A percentile compares a stretch with the other conserved stretches of the same genome.
Conservation (phyloP, 805 yeast species). For the Candida golubevii region DNA sequence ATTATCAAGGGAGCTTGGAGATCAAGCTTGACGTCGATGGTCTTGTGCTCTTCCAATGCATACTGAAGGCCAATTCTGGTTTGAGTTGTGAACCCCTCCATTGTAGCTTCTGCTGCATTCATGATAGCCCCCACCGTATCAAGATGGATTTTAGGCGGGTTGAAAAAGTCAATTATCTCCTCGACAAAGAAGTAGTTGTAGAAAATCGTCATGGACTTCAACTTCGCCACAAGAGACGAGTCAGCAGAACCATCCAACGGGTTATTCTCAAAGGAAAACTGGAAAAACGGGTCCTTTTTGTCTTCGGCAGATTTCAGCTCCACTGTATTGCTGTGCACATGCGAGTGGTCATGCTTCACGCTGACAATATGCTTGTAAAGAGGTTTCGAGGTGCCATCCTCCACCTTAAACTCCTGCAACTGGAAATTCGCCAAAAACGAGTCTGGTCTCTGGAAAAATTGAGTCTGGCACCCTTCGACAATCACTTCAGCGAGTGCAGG, state of each 20-base stretch:
- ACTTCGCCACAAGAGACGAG: conserved; percentile 64
- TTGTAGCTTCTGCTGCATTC: conserved; percentile 92
- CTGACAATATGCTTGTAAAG: conserved; percentile 85
- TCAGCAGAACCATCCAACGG: conserved; percentile 86
- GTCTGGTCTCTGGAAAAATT: conserved; percentile 71
- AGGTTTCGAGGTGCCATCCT: conserved; percentile 78
- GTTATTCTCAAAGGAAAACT: conserved; percentile 75
- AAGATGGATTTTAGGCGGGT: conserved; percentile 78
- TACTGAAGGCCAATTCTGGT: conserved; percentile 91
- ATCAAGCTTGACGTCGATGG: conserved; percentile 79
- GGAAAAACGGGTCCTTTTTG: conserved; percentile 64
- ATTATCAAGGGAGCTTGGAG: conserved; percentile 91
- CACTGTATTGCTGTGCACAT: conserved; percentile 22
- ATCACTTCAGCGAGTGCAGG: conserved; percentile 67
- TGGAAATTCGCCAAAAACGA: conserved; percentile 71
- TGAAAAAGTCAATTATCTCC: conserved; percentile 69
- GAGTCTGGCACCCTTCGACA: conserved; percentile 77
- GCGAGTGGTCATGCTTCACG: conserved; percentile 58
- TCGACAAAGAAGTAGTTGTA: conserved; percentile 85
- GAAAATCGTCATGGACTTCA: conserved; percentile 83
- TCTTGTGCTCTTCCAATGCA: conserved; percentile 91
- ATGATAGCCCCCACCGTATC: conserved; percentile 88
- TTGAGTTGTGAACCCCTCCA: conserved; percentile 84
- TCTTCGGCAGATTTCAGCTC: conserved; percentile 8
- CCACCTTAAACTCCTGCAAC: conserved; percentile 75